These are phyloP conservation scores for Aquilaria sinensis DNA, from an alignment of 345 rosid species.

Conservation along the genomic window DNA sequence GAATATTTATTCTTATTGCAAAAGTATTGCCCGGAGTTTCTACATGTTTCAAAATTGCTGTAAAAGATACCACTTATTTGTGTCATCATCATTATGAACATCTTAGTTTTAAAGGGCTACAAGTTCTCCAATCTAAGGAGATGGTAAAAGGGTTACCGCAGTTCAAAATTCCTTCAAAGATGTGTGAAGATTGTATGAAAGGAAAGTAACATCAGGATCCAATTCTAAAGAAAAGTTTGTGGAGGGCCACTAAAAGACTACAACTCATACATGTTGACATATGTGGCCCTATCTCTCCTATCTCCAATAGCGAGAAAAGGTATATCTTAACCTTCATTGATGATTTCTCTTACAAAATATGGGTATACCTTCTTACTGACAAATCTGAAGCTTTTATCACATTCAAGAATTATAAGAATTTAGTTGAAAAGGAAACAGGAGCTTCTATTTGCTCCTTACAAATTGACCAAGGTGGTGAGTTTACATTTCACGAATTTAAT, in stretches of 20 bases:
- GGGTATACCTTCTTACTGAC: too few relatives aligned
- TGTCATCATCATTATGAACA: background rate
- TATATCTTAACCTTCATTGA: background rate
- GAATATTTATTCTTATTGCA: background rate
- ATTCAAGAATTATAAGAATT: background rate
- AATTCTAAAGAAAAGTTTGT: background rate
- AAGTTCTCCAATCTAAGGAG: background rate
- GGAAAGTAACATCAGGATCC: background rate
- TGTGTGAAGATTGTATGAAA: background rate
- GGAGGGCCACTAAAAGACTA: background rate
- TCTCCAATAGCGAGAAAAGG: background rate
- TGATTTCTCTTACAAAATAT: background rate
- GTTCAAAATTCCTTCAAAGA: background rate
- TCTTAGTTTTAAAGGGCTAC: background rate
- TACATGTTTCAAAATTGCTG: background rate
- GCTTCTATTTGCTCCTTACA: background rate
- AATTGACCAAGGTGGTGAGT: constrained; percentile 7
- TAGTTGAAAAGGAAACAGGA: constrained; percentile 7
- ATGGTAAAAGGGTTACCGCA: background rate
- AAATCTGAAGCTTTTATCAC: background rate
- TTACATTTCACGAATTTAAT: background rate
- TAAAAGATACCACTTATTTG: background rate
- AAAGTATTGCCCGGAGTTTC: background rate
- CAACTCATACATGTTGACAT: background rate
- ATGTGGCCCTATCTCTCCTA: background rate